Conservation (phyloP, 2,329 filamentous ascomycete genomes). For the Aureobasidium leucospermi region DNA sequence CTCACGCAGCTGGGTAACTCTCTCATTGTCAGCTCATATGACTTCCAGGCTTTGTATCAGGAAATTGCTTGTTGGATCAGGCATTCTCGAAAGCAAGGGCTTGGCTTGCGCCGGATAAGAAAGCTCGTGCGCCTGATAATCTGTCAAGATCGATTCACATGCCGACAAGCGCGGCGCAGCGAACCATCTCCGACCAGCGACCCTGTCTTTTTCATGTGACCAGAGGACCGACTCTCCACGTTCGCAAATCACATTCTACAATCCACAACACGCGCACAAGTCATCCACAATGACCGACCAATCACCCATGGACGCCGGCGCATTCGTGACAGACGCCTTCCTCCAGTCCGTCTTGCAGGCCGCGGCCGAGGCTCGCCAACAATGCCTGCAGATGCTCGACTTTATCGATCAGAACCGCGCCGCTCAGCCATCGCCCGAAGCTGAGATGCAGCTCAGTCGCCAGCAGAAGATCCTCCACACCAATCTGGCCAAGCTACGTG, state of each 20-base stretch:
- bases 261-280: not conserved
- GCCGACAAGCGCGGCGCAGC: not conserved
- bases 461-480: slow-evolving; percentile 75
- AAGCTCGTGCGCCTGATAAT: not conserved
- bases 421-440: slow-evolving; percentile 38
- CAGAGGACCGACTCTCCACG: not conserved
- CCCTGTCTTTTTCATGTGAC: slow-evolving; percentile 1
- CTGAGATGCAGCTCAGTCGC: slow-evolving; percentile 56
- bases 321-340: slow-evolving; percentile 51
- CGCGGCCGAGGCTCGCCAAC: slow-evolving; percentile 64
- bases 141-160: not conserved
- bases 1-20: too few species aligned
- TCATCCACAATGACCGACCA: slow-evolving; percentile 3
- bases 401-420: slow-evolving; percentile 44
- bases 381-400: slow-evolving; percentile 54
- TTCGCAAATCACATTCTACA: slow-evolving; percentile 2
- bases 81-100: not conserved
- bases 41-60: too few species aligned
- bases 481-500: slow-evolving; percentile 71
- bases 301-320: slow-evolving; percentile 14
- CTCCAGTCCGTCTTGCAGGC: slow-evolving; percentile 63
- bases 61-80: too few species aligned
- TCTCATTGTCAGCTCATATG: too few species aligned
- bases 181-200: not conserved
- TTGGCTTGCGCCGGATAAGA: not conserved